Percentiles rank a stretch among this genome's conserved stretches.
Evolutionary conservation across 257 asterid species (phyloP).

Genomic region (Nicotiana otophora): DNA sequence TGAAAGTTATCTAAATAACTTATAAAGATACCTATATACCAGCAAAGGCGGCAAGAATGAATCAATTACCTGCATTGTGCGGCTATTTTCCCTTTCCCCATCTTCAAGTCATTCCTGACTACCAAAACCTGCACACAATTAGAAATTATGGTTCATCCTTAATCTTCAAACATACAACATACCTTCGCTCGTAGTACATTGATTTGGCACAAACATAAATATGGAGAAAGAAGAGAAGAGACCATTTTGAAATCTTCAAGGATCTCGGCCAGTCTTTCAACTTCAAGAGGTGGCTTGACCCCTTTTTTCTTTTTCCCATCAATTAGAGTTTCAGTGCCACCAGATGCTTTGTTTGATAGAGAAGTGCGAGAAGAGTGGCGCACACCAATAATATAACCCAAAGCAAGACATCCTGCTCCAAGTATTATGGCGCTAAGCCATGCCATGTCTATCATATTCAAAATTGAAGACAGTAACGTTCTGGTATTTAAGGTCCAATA

Average conservation of each 20-base stretch:
- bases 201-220: background rate
- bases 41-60: background rate
- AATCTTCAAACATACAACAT: background rate
- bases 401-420: constrained; percentile 77
- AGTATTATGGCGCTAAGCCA: constrained; percentile 68
- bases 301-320: constrained; percentile 42
- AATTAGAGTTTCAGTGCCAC: constrained; percentile 15
- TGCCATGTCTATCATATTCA: constrained; percentile 65
- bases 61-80: constrained; percentile 90
- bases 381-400: constrained; percentile 66
- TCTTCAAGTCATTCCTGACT: constrained; percentile 92
- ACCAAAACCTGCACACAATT: constrained; percentile 73
- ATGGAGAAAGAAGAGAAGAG: constrained; percentile 1
- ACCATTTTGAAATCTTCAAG: constrained; percentile 95
- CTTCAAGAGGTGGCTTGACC: constrained; percentile 52
- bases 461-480: constrained; percentile 26
- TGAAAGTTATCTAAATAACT: background rate
- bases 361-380: constrained; percentile 35
- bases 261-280: constrained; percentile 81
- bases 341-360: constrained; percentile 21
- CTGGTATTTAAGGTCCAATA: constrained; percentile 22
- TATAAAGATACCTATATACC: background rate
- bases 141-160: constrained; percentile 17
- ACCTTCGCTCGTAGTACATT: background rate
- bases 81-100: constrained; percentile 99